Evolutionary conservation across 1,284 basidiomycete species (phyloP).

Genomic region (Trichosporon sp.): DNA sequence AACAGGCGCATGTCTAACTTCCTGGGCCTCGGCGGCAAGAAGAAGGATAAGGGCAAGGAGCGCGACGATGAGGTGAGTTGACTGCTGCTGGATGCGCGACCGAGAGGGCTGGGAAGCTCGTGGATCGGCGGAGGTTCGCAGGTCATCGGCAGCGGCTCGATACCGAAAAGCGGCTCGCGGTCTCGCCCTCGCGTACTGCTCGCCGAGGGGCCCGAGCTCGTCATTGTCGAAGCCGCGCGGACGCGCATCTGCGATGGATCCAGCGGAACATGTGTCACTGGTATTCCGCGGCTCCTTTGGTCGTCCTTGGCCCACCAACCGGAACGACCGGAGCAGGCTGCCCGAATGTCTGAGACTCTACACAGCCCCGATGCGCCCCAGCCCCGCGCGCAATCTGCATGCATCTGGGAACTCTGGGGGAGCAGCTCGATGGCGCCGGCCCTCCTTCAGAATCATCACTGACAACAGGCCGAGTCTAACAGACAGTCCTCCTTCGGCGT

Average conservation of each 20-base stretch:
- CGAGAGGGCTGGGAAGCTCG: neutral
- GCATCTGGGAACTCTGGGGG: neutral
- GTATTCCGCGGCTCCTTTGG: neutral
- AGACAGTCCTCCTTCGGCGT: neutral
- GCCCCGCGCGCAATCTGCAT: no score
- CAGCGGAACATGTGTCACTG: neutral
- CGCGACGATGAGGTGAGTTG: slow-evolving; percentile 24
- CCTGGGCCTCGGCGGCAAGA: slow-evolving; percentile 28
- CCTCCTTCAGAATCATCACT: neutral
- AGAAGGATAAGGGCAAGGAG: slow-evolving; percentile 31
- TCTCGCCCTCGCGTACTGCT: no score
- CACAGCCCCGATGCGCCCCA: neutral
- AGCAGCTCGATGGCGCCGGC: neutral
- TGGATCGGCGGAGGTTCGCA: neutral
- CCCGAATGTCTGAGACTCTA: neutral
- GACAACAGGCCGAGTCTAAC: neutral
- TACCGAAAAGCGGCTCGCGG: no score
- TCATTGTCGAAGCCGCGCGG: no score
- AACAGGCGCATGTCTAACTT: slow-evolving; percentile 32
- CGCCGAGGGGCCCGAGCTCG: no score
- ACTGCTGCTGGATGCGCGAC: neutral
- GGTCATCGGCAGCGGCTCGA: neutral
- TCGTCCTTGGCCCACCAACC: no score
- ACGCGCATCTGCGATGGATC: neutral
- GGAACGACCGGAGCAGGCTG: neutral